Evolutionary conservation across 1,284 basidiomycete species (phyloP).

Genomic region (Cerrena zonata): DNA sequence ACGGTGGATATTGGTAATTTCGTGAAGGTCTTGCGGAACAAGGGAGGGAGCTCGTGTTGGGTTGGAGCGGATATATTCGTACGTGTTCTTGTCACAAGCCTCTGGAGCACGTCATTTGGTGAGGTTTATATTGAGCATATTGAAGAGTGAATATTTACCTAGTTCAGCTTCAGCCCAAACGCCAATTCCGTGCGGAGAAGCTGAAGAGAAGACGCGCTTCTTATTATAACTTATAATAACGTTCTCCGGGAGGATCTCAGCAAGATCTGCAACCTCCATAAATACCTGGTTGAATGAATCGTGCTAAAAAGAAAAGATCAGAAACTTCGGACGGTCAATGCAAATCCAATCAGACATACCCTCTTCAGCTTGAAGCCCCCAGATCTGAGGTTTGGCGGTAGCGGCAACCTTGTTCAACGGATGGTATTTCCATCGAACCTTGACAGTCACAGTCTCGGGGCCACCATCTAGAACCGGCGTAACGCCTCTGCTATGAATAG

Average conservation of each 20-base stretch:
- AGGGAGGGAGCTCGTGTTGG: constrained; percentile 25
- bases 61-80: constrained; percentile 51
- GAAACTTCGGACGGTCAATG: not conserved
- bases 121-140: not conserved
- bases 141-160: constrained; percentile 36
- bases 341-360: constrained; percentile 38
- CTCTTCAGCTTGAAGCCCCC: constrained; percentile 52
- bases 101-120: constrained; percentile 34
- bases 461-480: constrained; percentile 19
- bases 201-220: constrained; percentile 58
- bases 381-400: constrained; percentile 34
- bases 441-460: constrained; percentile 42
- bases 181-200: constrained; percentile 56
- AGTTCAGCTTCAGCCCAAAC: constrained; percentile 64
- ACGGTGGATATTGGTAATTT: constrained; percentile 13
- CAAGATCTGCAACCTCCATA: constrained; percentile 56
- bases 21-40: constrained; percentile 11
- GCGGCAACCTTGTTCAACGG: constrained; percentile 47
- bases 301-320: constrained; percentile 34
- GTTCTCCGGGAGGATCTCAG: constrained; percentile 40
- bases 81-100: constrained; percentile 57
- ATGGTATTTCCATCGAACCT: constrained; percentile 59
- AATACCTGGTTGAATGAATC: constrained; percentile 59
- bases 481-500: constrained; percentile 21
- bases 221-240: constrained; percentile 55